These are phyloP conservation scores for Penicillium thymicola DNA, from an alignment of 2,329 filamentous ascomycete genomes.

Conservation along the genomic window DNA sequence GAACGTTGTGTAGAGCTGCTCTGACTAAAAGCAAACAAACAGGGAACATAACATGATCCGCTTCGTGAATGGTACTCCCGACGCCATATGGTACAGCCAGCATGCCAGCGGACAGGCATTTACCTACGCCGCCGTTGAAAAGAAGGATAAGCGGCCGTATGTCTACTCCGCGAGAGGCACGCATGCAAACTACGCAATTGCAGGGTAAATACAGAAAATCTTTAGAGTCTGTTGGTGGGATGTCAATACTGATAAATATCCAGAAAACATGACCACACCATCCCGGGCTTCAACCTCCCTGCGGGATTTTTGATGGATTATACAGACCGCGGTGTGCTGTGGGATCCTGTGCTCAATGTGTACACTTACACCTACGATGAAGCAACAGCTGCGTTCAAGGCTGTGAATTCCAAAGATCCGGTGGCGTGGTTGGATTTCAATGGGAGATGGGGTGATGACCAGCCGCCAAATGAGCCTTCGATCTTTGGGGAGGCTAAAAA, in stretches of 20 bases:
- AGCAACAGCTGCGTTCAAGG: conserved; percentile 42
- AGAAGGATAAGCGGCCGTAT: conserved; percentile 53
- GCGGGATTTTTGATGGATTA: conserved; percentile 53
- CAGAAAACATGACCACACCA: conserved; percentile 60
- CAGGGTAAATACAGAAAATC: conserved; percentile 36
- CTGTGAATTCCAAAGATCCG: conserved; percentile 49
- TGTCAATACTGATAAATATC: neutral
- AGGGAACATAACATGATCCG: conserved; percentile 67
- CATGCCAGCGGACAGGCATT: conserved; percentile 63
- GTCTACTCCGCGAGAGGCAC: conserved; percentile 59
- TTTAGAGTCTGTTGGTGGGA: neutral
- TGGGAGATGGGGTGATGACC: conserved; percentile 62
- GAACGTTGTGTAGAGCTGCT: neutral
- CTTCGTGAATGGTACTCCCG: conserved; percentile 55
- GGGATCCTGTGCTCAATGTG: conserved; percentile 58
- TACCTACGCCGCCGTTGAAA: conserved; percentile 54
- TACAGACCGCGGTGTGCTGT: conserved; percentile 53
- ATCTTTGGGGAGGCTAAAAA: conserved; percentile 57
- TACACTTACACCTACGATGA: conserved; percentile 56
- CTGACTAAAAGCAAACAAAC: conserved; percentile 3
- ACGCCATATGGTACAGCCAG: conserved; percentile 61
- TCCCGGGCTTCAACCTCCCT: conserved; percentile 59
- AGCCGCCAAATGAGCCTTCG: conserved; percentile 52
- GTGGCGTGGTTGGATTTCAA: conserved; percentile 55
- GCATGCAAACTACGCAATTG: conserved; percentile 63